Evolutionary conservation across 345 rosid species (phyloP), one percentile per base, ranked within the genome.

Genomic region (Atalantia buxifolia): DNA sequence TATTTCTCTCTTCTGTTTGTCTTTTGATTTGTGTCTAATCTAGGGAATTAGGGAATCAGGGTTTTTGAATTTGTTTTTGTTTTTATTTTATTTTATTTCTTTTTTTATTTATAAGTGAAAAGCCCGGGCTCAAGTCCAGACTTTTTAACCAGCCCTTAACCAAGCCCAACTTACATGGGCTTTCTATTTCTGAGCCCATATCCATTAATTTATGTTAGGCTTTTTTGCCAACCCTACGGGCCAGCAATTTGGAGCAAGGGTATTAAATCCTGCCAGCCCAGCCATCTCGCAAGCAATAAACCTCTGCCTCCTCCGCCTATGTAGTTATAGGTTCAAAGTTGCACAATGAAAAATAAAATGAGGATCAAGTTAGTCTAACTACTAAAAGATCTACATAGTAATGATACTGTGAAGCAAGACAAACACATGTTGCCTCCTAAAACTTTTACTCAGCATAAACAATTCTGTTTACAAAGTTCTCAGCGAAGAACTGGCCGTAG

Each of bases 211-310:
- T n/a, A n/a, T n/a, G n/a, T n/a, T n/a, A n/a, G n/a, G n/a, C n/a
- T n/a, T n/a, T n/a, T n/a, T n/a, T n/a, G n/a, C n/a, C n/a, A n/a
- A n/a, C n/a, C n/a, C n/a, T n/a, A n/a, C n/a, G n/a, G n/a, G n/a
- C n/a, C n/a, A n/a, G n/a, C n/a, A n/a, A n/a, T 86, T 92, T 0
- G 97, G 91, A 24, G 90, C 85, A 28, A 94, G 93, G 82, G 77
- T 86, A 61, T 75, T 70, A 66, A 19, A 87, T 75, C 89, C 86
- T 6, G 75, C 84, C 80, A 87, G 36, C 27, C 94, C 97, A 2
- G 87, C 76, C 97, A 95, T 95, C 78, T 73, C 77, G 7, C 36
- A 21, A 4, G 16, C 13, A 68, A 59, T 9, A 19, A 21, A 33
- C 24, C 63, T 22, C 50, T 28, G 12, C 22, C n/a, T n/a, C n/a